Base-by-base conservation (phyloP, 2,329 filamentous ascomycete genomes). In the Bipolaris zeicola region DNA sequence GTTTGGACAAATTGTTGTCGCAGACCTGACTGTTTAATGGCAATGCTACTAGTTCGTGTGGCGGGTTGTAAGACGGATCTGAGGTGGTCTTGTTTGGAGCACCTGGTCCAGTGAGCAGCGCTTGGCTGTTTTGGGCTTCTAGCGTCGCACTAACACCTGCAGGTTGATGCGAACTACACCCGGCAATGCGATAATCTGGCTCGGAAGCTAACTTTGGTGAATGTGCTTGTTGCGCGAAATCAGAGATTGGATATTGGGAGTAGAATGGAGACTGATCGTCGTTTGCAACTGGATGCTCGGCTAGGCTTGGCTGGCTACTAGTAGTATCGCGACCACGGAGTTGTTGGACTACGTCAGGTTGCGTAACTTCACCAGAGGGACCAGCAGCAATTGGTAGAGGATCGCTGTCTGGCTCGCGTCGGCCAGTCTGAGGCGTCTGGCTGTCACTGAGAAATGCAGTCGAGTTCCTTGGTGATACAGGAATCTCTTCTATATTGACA, bases 201-300 rank as follows among this genome's bases (percentile, higher is more conserved):
- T 38, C 13, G 20, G 28, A 28, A 42, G 24, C 37, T 36, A 18
- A 22, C 2, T 6, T 42, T 36, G 28, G 18, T 41, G 31, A 24
- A 14, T 16, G 33, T 11, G 14, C 20, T 24, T 24, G 13, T 24
- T 26, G 38, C 14, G 45, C 16, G 3, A 18, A 39, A 24, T 52
- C 33, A 18, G 26, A 52, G 24, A 28, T 48, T 18, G 52, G 60
- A 16, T 54, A 37, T 44, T 63, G 62, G 10, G 54, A 62, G 43
- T 55, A 59, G 6, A 55, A 60, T 8, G 58, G 57, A 20, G 57
- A 61, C 14, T 63, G 65, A 5, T 22, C 56, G 16, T 34, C 60
- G 50, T 65, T 57, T 13, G 26, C 26, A 22, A 39, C 44, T 41
- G 55, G 57, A 37, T 52, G 51, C n/a, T 66, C 60, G 31, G 31